Percentiles rank a stretch among this genome's conserved stretches.
Conservation (phyloP, 163 green algal genomes). For the Dunaliella salina region DNA sequence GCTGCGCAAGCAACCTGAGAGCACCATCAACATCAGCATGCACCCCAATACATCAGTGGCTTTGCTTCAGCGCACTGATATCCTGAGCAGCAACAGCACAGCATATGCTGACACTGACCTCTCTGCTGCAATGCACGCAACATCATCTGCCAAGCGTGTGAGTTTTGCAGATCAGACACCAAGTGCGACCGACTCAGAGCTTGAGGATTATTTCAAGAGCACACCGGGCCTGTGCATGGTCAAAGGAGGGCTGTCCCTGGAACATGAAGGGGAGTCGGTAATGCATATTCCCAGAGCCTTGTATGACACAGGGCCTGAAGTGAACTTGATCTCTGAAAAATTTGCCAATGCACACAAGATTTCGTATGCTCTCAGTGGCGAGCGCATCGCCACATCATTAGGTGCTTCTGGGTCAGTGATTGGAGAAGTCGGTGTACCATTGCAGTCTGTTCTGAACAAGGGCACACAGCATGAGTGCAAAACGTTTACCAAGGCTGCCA, state of each 20-base stretch:
- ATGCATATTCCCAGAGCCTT: neutral
- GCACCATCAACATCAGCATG: no score
- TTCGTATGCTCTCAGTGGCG: neutral
- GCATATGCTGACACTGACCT: neutral
- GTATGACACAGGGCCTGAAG: neutral
- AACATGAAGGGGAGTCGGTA: neutral
- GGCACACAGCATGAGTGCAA: neutral
- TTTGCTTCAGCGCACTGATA: neutral
- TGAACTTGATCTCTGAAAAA: neutral
- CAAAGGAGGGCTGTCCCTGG: neutral
- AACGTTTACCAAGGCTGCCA: neutral
- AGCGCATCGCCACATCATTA: neutral
- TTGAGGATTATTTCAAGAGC: neutral
- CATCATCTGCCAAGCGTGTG: neutral
- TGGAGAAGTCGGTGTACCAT: neutral
- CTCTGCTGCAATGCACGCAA: no score
- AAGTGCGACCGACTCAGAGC: neutral
- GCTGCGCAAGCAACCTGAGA: neutral
- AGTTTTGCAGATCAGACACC: neutral
- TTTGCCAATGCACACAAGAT: neutral
- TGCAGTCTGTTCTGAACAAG: neutral
- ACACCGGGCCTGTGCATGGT: neutral
- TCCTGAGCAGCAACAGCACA: neutral
- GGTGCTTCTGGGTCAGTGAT: neutral
- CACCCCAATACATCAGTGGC: neutral